Base-by-base conservation (phyloP, 2,329 filamentous ascomycete species). In the Apiospora hydei region DNA sequence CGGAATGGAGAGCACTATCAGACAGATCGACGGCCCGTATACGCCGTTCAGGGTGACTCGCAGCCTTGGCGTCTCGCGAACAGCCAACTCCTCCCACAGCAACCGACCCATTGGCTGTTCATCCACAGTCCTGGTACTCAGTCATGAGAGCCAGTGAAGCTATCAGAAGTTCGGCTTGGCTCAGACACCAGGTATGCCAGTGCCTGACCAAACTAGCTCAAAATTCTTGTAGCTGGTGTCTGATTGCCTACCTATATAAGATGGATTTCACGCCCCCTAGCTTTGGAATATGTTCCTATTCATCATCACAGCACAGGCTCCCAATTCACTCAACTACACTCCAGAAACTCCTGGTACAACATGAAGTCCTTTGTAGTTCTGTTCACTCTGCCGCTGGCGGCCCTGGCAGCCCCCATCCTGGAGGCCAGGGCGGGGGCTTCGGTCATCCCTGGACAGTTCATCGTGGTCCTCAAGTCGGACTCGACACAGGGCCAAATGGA, bases 401-500 rank as follows among this genome's bases (percentile, higher is more conserved):
- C 61, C 64, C 68, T 78, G 69, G 77, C 77, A n/a, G 77, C 76
- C 26, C 77, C 78, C 69, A 74, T 79, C 38, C 69, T 77, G 7
- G 75, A 76, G 67, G 64, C 72, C n/a, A 73, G 71, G 46, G 75
- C 72, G 18, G 57, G 57, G 34, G 13, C 34, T 16, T 75, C 76
- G 41, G 71, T 69, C 8, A 76, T 79, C 26, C 77, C 77, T 18
- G 76, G 75, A 10, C 75, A 77, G 73, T 79, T 77, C 77, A 79
- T 79, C 66, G 76, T 76, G 18, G 77, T 78, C 18, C 76, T 79
- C 72, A 79, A 79, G 68, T 76, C 77, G n/a, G 69, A 74, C 61
- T 74, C 70, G 66, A 72, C 75, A 21, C 67, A 67, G n/a, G 69
- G 70, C 4, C 57, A 43, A 8, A 61, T 73, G 30, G 66, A 70